Evolutionary conservation across 2,329 filamentous ascomycete genomes (phyloP), one percentile per base, ranked within the genome.

Genomic region (Conoideocrella luteorostrata): DNA sequence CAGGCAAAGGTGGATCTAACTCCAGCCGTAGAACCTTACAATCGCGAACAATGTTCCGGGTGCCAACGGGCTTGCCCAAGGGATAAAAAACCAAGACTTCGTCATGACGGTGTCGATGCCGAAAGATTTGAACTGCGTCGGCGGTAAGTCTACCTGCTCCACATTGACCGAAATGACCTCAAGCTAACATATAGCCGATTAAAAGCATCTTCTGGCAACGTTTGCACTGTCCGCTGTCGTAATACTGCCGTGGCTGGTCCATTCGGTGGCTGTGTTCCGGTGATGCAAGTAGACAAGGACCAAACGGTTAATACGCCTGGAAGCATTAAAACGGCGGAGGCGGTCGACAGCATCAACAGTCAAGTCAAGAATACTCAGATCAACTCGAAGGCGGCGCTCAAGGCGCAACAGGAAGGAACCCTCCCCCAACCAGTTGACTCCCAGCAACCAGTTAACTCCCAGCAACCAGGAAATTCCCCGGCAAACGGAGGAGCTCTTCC

Each of bases 281-380:
- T 29, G 26, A 13, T 9, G 26, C 26, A 29, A 29, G 26, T 29
- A 9, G 26, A 29, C 26, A 29, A 7, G 9, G 26, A 29, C 9
- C 9, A 29, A 29, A 29, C 26, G 9, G 13, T 29, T 13, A 29
- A 29, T 13, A 9, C 26, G 9, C 33, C 86, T 90, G 59, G 86
- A 86, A 4, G 83, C 88, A 43, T 78, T 88, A 53, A 90, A 86
- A 0, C 26, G 26, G n/a, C n/a, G n/a, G n/a, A n/a, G n/a, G n/a
- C n/a, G n/a, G n/a, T n/a, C n/a, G n/a, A n/a, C n/a, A n/a, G n/a
- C n/a, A n/a, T n/a, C n/a, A n/a, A n/a, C n/a, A n/a, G n/a, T n/a
- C n/a, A n/a, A n/a, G n/a, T n/a, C n/a, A n/a, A n/a, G n/a, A n/a
- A n/a, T n/a, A n/a, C n/a, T n/a, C n/a, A n/a, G n/a, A n/a, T n/a